These are phyloP conservation scores for Nigrograna mackinnonii DNA, from an alignment of 2,329 filamentous ascomycete species.

Conservation along the genomic window DNA sequence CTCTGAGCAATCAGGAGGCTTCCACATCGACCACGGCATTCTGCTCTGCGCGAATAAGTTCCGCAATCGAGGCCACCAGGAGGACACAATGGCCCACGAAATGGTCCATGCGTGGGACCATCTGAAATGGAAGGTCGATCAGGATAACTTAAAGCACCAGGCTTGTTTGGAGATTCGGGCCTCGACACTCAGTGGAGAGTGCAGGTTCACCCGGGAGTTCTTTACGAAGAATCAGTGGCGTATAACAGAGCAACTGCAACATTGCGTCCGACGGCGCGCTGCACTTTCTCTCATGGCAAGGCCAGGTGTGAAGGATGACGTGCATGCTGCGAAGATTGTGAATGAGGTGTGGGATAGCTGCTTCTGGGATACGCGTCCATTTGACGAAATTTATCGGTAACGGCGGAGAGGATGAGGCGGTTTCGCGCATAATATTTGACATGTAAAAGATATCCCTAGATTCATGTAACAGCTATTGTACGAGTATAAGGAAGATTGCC, in stretches of 20 bases:
- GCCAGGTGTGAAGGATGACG: slow-evolving; percentile 80
- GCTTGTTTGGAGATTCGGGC: slow-evolving; percentile 97
- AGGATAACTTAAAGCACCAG: slow-evolving; percentile 80
- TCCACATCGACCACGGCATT: slow-evolving; percentile 85
- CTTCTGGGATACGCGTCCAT: slow-evolving; percentile 90
- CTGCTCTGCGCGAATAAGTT: slow-evolving; percentile 92
- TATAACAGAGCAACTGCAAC: slow-evolving; percentile 89
- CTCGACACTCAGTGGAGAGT: slow-evolving; percentile 90
- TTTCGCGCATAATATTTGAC: no score
- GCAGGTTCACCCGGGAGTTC: slow-evolving; percentile 85
- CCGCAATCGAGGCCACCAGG: slow-evolving; percentile 75
- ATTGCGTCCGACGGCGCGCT: slow-evolving; percentile 84
- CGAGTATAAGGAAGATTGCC: no score
- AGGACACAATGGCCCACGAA: slow-evolving; percentile 94
- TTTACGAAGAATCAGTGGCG: slow-evolving; percentile 84
- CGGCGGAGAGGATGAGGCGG: no score
- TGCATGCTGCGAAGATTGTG: slow-evolving; percentile 83
- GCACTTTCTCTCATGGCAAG: slow-evolving; percentile 77
- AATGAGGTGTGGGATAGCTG: slow-evolving; percentile 99
- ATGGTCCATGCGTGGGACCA: slow-evolving; percentile 98
- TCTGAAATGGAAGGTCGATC: slow-evolving; percentile 87
- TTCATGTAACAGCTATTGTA: no score
- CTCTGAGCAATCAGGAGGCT: slow-evolving; percentile 75
- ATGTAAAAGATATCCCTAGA: no score
- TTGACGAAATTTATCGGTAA: slow-evolving; percentile 92